phyloP scores from a whole-genome alignment of 768 basidiomycete genomes.

The Hericium erinaceus region DNA sequence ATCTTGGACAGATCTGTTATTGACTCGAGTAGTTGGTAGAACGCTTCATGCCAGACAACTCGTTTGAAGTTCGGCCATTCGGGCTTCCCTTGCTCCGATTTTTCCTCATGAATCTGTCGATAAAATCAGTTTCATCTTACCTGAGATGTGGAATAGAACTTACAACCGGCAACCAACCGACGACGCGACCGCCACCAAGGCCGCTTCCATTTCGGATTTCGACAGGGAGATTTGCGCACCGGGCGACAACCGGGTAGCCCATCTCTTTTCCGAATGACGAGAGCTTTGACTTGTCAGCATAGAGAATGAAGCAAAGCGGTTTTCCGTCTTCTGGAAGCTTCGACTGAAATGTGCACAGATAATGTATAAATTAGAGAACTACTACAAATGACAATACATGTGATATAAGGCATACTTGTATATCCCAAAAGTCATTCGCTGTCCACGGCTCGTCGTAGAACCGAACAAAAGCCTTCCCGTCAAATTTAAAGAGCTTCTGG shows the following conservation, averaged over 20 bases:
- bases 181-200: conserved; percentile 11
- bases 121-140: too few relatives aligned
- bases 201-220: conserved; percentile 12
- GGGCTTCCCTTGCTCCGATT: too few relatives aligned
- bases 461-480: conserved; percentile 19
- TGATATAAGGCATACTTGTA: conserved; percentile 22
- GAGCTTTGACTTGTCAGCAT: conserved; percentile 15
- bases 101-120: too few relatives aligned
- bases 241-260: conserved; percentile 15
- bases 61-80: too few relatives aligned
- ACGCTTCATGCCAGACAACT: too few relatives aligned
- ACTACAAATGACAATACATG: neutral
- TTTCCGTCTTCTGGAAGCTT: conserved; percentile 5
- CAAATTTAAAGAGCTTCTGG: conserved; percentile 18
- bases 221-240: conserved; percentile 13
- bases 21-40: too few relatives aligned
- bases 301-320: conserved; percentile 10
- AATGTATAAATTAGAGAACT: neutral
- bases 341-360: neutral
- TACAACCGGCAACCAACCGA: conserved; percentile 15
- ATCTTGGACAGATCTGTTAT: too few relatives aligned
- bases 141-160: neutral
- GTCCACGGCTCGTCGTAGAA: conserved; percentile 31
- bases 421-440: conserved; percentile 26
- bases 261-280: conserved; percentile 14